Evolutionary conservation across 441 rosid genomes (phyloP).

Genomic region (Jatropha podagrica): DNA sequence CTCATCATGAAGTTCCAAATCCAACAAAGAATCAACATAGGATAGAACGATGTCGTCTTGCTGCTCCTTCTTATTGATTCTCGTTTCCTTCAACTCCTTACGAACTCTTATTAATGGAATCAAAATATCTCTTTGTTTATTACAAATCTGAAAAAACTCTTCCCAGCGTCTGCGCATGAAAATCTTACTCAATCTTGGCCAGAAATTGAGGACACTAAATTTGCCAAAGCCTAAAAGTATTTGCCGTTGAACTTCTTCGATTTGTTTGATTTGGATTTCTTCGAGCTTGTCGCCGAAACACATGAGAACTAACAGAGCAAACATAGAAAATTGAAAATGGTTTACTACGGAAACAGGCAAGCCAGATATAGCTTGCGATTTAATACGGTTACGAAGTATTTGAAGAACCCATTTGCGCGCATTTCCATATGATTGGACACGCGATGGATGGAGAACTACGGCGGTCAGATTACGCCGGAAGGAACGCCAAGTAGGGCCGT

Average conservation of each 20-base stretch:
- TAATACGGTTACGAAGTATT: slow-evolving; percentile 25
- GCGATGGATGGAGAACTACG: slow-evolving; percentile 39
- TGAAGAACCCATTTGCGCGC: slow-evolving; percentile 37
- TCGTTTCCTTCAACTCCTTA: slow-evolving; percentile 15
- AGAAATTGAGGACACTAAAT: slow-evolving; percentile 32
- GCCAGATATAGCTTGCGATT: slow-evolving; percentile 13
- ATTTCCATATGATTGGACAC: slow-evolving; percentile 25
- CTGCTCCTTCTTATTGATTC: background rate
- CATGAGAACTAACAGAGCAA: slow-evolving; percentile 37
- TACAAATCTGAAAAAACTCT: slow-evolving; percentile 17
- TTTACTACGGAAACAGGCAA: slow-evolving; percentile 18
- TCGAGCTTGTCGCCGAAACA: slow-evolving; percentile 44
- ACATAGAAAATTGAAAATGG: slow-evolving; percentile 40
- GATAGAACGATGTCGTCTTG: background rate
- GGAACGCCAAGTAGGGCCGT: slow-evolving; percentile 46
- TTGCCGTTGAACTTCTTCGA: slow-evolving; percentile 22
- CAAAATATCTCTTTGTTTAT: slow-evolving; percentile 20
- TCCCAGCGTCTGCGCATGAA: slow-evolving; percentile 33
- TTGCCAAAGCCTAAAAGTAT: background rate
- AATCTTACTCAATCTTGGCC: slow-evolving; percentile 38
- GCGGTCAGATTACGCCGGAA: slow-evolving; percentile 43
- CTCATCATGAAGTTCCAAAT: slow-evolving; percentile 29
- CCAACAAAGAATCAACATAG: slow-evolving; percentile 29
- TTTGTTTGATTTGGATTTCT: slow-evolving; percentile 24
- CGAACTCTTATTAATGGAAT: slow-evolving; percentile 37